Evolutionary conservation across 2,329 filamentous ascomycete species (phyloP).

Genomic region (Xylaria digitata): DNA sequence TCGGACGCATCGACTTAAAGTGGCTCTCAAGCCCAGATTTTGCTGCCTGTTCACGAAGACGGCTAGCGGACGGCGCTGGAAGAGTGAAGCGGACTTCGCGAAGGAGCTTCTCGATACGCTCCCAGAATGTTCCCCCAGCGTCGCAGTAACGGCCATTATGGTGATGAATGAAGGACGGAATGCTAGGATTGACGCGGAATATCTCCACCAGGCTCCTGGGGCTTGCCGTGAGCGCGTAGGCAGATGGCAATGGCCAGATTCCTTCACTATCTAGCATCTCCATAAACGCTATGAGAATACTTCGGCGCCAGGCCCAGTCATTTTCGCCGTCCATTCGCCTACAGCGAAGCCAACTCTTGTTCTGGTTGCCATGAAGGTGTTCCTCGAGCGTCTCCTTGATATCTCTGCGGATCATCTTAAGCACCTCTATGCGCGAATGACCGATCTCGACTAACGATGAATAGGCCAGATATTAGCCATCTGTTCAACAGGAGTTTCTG

Average conservation of each 20-base stretch:
- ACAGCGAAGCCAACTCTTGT: constrained; percentile 7
- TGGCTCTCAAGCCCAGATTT: constrained; percentile 27
- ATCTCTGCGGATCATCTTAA: constrained; percentile 31
- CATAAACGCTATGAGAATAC: constrained; percentile 13
- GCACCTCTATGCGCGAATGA: constrained; percentile 22
- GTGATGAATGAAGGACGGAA: constrained; percentile 28
- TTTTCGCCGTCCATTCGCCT: constrained; percentile 27
- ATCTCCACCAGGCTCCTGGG: constrained; percentile 20
- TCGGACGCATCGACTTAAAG: neutral
- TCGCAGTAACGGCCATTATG: constrained; percentile 24
- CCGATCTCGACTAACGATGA: constrained; percentile 26
- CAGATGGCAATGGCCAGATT: constrained; percentile 33
- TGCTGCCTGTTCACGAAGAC: constrained; percentile 16
- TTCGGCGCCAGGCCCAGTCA: constrained; percentile 29
- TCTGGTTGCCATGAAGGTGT: constrained; percentile 28
- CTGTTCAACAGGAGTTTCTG: neutral
- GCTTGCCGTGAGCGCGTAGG: constrained; percentile 20
- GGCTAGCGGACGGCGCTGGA: neutral
- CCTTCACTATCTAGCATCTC: constrained; percentile 13
- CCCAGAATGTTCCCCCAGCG: constrained; percentile 25
- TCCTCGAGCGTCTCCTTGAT: constrained; percentile 28
- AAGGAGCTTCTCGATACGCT: constrained; percentile 26
- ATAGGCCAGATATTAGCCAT: constrained; percentile 6
- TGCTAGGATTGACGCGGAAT: constrained; percentile 32
- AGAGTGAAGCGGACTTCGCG: constrained; percentile 11